Conservation (phyloP, 345 rosid genomes). For the Fremontodendron californicum region DNA sequence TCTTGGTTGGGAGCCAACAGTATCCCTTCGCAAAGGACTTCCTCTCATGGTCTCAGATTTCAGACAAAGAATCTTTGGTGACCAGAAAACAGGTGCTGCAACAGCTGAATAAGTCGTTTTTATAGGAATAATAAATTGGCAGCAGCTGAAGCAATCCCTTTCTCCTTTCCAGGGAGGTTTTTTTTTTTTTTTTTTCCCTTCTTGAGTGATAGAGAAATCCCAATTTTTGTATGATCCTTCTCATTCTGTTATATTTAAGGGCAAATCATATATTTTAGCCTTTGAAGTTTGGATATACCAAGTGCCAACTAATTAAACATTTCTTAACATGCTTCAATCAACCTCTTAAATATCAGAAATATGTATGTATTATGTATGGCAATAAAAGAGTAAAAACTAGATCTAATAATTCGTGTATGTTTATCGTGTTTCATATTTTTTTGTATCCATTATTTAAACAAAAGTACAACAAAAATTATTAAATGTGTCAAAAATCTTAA, state of each 20-base stretch:
- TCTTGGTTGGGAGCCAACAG: slow-evolving; percentile 68
- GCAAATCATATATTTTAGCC: too few species aligned
- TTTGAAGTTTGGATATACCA: neutral
- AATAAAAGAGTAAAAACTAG: too few species aligned
- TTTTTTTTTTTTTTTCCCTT: neutral
- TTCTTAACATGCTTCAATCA: too few species aligned
- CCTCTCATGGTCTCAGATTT: slow-evolving; percentile 78
- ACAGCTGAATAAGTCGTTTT: neutral
- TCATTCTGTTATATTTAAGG: too few species aligned
- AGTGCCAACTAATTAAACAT: too few species aligned
- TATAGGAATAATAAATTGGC: neutral
- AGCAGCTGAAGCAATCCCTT: neutral
- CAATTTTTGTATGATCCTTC: neutral
- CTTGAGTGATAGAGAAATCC: neutral
- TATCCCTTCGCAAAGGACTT: slow-evolving; percentile 68
- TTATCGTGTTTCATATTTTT: too few species aligned
- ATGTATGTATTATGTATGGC: too few species aligned
- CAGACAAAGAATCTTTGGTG: slow-evolving; percentile 68
- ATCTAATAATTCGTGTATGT: too few species aligned
- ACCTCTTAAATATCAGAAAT: too few species aligned
- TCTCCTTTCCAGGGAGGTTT: neutral
- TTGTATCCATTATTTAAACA: too few species aligned
- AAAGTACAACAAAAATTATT: too few species aligned
- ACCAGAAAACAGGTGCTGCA: slow-evolving; percentile 30
- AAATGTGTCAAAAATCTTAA: too few species aligned